Base-by-base conservation (phyloP, 2,329 filamentous ascomycete species). In the Graphilbum fragrans region DNA sequence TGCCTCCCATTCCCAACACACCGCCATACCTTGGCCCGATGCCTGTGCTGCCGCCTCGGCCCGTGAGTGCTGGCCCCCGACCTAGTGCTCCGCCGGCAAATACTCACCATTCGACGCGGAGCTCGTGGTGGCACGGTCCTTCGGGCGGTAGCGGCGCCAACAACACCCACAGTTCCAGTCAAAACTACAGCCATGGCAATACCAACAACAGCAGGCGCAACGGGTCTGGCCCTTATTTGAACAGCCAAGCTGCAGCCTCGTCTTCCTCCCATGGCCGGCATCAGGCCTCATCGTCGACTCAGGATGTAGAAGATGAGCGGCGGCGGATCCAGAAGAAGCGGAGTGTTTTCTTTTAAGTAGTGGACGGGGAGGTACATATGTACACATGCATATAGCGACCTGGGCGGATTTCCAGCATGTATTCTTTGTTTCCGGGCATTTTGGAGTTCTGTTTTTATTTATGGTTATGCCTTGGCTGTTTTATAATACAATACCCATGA, bases 31-130 rank as follows among this genome's bases (percentile, higher is more conserved):
- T 41, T 10, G 37, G 40, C 11, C 46, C 53, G 22, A 51, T 55
- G 35, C 53, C 38, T 4, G n/a, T 19, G 10, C 53, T 54, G 19
- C 69, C 69, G 1, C 58, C 61, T 0, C 55, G 70, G n/a, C 71
- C 71, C 1, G 50, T 60, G 31, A 75, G 70, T 45, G 65, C 63
- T 11, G 69, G 65, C 1, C 66, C 69, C 14, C 35, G 35, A 19
- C 5, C 53, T 12, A 12, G n/a, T n/a, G n/a, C n/a, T n/a, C 49
- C 46, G 27, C 42, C 43, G 29, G 45, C 40, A 51, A 53, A 31
- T 50, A 49, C 41, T 16, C 12, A 16, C 29, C 29, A 31, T 5
- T 7, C 29, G 29, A 16, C 29, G 12, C 6, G 12, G 29, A 31
- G 29, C 8, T 10, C 29, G 29, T 58, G 59, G 55, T 60, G 57